Conservation (phyloP, 2,329 filamentous ascomycete genomes). For the Xylaria sp. region DNA sequence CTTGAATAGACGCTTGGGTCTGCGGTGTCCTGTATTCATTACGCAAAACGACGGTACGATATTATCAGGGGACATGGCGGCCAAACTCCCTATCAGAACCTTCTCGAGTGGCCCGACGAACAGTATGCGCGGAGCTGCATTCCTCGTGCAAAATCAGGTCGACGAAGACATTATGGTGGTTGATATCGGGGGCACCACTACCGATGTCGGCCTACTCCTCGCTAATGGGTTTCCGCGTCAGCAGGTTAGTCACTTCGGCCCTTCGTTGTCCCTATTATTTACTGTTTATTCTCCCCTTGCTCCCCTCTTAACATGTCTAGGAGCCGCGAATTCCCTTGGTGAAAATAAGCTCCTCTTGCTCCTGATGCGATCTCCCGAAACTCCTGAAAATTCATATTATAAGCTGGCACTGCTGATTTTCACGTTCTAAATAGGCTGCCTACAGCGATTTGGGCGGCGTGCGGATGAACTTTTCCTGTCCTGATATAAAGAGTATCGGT, state of each 20-base stretch:
- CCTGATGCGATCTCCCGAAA: background rate
- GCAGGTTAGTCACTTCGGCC: slow-evolving; percentile 46
- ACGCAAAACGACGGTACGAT: slow-evolving; percentile 74
- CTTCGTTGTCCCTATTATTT: background rate
- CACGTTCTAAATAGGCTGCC: slow-evolving; percentile 54
- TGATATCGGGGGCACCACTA: slow-evolving; percentile 75
- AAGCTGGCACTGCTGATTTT: background rate
- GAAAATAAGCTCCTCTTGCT: too few species aligned
- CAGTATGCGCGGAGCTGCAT: slow-evolving; percentile 71
- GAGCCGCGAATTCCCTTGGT: too few species aligned
- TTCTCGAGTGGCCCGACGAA: slow-evolving; percentile 74
- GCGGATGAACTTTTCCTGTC: slow-evolving; percentile 69
- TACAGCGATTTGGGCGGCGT: slow-evolving; percentile 72
- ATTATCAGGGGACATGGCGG: slow-evolving; percentile 63
- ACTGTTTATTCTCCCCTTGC: too few species aligned
- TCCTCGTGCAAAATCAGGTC: slow-evolving; percentile 57
- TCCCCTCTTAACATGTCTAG: too few species aligned
- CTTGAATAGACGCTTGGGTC: slow-evolving; percentile 53
- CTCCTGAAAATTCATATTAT: background rate
- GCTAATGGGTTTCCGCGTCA: slow-evolving; percentile 72
- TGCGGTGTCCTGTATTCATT: slow-evolving; percentile 67
- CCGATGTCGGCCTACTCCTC: slow-evolving; percentile 70
- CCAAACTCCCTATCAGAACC: slow-evolving; percentile 67
- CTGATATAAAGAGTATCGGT: slow-evolving; percentile 69
- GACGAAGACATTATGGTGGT: slow-evolving; percentile 66